Conservation (phyloP, 495 filamentous ascomycete genomes). For the Penicillium riverlandense region DNA sequence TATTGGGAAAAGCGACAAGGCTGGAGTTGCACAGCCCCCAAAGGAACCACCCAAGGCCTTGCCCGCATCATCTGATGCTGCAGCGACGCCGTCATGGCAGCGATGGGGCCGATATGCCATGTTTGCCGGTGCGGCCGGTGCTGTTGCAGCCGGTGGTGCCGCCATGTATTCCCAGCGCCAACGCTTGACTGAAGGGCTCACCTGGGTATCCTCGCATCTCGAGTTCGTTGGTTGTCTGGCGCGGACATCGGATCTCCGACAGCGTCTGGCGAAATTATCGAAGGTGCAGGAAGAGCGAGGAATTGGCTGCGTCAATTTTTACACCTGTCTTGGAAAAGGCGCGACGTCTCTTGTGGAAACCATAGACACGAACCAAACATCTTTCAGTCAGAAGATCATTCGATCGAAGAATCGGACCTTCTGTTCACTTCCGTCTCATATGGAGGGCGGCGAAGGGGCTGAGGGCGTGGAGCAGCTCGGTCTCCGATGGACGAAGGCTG, state of each 20-base stretch:
- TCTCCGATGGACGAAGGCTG: slow-evolving; percentile 53
- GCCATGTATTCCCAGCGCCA: slow-evolving; percentile 81
- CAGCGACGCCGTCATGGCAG: slow-evolving; percentile 53
- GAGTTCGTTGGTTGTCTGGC: slow-evolving; percentile 89
- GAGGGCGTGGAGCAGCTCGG: slow-evolving; percentile 14
- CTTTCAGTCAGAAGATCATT: slow-evolving; percentile 34
- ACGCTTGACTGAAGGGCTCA: slow-evolving; percentile 60
- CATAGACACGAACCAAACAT: slow-evolving; percentile 14
- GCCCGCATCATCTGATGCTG: slow-evolving; percentile 34
- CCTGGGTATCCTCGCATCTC: slow-evolving; percentile 86
- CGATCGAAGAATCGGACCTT: slow-evolving; percentile 65
- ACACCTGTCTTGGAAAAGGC: slow-evolving; percentile 70
- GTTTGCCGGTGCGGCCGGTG: slow-evolving; percentile 72
- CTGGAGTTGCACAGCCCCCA: slow-evolving; percentile 1
- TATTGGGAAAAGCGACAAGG: slow-evolving; percentile 24
- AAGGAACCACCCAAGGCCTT: slow-evolving; percentile 12
- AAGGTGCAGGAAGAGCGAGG: slow-evolving; percentile 45
- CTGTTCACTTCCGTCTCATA: slow-evolving; percentile 63
- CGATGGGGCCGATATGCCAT: slow-evolving; percentile 78
- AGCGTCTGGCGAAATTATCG: slow-evolving; percentile 51
- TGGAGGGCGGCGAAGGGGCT: slow-evolving; percentile 26
- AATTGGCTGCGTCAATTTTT: slow-evolving; percentile 72
- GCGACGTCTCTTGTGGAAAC: slow-evolving; percentile 37
- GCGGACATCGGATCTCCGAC: slow-evolving; percentile 65
- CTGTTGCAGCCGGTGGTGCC: slow-evolving; percentile 78